Conservation (phyloP, 495 filamentous ascomycete genomes). For the Aspergillus wentii region DNA sequence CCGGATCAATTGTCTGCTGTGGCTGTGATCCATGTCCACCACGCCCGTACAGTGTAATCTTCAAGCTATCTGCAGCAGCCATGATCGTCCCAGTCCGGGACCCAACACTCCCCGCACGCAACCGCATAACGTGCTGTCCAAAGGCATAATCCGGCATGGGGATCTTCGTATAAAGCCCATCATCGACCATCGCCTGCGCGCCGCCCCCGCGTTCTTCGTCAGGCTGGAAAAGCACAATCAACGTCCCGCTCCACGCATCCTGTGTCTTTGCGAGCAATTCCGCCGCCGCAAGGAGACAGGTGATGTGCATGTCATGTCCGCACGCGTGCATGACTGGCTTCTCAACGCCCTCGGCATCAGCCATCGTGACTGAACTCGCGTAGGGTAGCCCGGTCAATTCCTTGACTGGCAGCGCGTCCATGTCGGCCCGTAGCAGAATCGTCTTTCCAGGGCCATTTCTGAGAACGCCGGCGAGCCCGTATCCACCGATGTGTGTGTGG, state of each 20-base stretch:
- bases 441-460: slow-evolving; percentile 44
- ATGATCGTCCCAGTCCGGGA: slow-evolving; percentile 37
- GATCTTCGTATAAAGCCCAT: slow-evolving; percentile 43
- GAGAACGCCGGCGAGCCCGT: slow-evolving; percentile 41
- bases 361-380: slow-evolving; percentile 37
- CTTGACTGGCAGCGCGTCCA: slow-evolving; percentile 49
- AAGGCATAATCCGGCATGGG: slow-evolving; percentile 47
- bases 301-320: slow-evolving; percentile 55
- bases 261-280: slow-evolving; percentile 28
- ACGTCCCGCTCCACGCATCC: slow-evolving; percentile 42
- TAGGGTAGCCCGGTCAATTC: slow-evolving; percentile 48
- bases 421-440: slow-evolving; percentile 49
- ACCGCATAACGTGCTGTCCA: slow-evolving; percentile 48
- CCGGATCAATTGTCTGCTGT: slow-evolving; percentile 48
- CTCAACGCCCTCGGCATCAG: slow-evolving; percentile 33
- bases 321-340: slow-evolving; percentile 54
- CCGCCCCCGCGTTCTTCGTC: slow-evolving; percentile 48
- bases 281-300: slow-evolving; percentile 46
- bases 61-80: slow-evolving; percentile 46
- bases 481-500: slow-evolving; percentile 42
- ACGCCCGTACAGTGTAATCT: slow-evolving; percentile 45
- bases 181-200: slow-evolving; percentile 51
- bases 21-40: slow-evolving; percentile 50
- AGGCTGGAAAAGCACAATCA: slow-evolving; percentile 52
- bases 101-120: slow-evolving; percentile 38